Evolutionary conservation across 208 protist genomes (phyloP), one percentile per base, ranked within the genome.

Genomic region (Crithidia mellificae): DNA sequence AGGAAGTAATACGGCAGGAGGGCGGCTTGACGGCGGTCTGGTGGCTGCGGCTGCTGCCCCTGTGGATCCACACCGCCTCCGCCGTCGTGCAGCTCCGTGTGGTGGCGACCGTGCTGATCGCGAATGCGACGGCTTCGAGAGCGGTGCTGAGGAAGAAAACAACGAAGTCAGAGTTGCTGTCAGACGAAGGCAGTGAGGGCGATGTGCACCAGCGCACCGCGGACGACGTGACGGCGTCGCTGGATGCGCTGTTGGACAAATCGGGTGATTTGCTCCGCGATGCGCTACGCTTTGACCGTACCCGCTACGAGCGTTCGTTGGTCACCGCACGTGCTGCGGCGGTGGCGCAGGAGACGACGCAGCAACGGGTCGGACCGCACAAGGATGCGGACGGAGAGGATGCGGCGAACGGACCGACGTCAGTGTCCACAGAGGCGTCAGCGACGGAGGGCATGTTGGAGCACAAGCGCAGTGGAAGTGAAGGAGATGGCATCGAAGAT

Each of bases 1-100:
- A 84, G 27, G 36, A 44, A 9, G 20, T 59, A 1, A 39, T 88
- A 52, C 74, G 77, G 5, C 44, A 75, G 22, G 73, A 78, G 27
- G 82, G 85, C 39, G 43, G 70, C 17, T 41, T 57, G 22, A 76
- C 73, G 7, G 73, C 70, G 6, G 34, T 83, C 44, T 78, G 67
- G 78, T 83, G 78, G 78, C 62, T 78, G 50, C 71, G 54, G 5
- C 27, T 76, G 39, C 46, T 76, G 36, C 63, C 70, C 5, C 55
- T 65, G 47, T 76, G 70, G 70, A 61, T 76, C 20, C 64, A 29
- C 47, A 54, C 56, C 39, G 49, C 49, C 7, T 66, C 63, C 4
- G 4, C 43, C 7, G 22, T 56, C 17, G 49, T 76, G 63, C 63
- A 70, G 38, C 70, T 76, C n/a, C 47, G 47, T 34, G 11, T 79